Conservation (phyloP, 2,329 filamentous ascomycete genomes). For the Juglanconis oblonga region DNA sequence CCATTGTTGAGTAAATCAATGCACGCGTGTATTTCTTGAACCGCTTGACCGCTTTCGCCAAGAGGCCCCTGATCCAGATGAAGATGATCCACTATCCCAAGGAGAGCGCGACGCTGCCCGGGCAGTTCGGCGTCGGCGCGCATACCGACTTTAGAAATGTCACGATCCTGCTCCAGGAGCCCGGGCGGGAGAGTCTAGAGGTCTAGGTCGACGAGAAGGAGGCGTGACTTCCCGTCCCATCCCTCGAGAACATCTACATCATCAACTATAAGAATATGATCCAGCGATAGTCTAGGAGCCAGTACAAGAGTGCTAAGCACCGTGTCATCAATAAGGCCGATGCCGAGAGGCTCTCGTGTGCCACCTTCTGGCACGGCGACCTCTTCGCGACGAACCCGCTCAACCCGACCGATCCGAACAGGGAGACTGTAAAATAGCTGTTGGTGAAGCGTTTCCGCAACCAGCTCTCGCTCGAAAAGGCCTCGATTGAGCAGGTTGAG, state of each 20-base stretch:
- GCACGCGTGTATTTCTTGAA: too few relatives aligned
- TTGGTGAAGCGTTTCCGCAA: conserved; percentile 21
- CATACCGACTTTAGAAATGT: conserved; percentile 27
- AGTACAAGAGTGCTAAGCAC: conserved; percentile 22
- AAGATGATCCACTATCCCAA: conserved; percentile 24
- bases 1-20: too few relatives aligned
- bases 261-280: conserved; percentile 25
- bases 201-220: conserved; percentile 20
- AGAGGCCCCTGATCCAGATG: conserved; percentile 22
- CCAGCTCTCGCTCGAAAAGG: background rate
- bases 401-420: conserved; percentile 17
- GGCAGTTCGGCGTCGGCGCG: conserved; percentile 23
- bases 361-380: conserved; percentile 27
- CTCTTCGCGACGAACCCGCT: conserved; percentile 25
- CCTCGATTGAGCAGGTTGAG: too few relatives aligned
- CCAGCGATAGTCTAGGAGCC: conserved; percentile 17
- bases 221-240: conserved; percentile 22
- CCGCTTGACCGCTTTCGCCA: conserved; percentile 19
- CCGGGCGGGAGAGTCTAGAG: conserved; percentile 24
- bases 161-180: conserved; percentile 24
- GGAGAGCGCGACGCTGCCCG: background rate
- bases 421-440: conserved; percentile 23
- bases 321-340: conserved; percentile 18
- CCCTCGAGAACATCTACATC: conserved; percentile 21
- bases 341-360: background rate